phyloP scores from a whole-genome alignment of 129 eudicot species.

The Erigeron canadensis region DNA sequence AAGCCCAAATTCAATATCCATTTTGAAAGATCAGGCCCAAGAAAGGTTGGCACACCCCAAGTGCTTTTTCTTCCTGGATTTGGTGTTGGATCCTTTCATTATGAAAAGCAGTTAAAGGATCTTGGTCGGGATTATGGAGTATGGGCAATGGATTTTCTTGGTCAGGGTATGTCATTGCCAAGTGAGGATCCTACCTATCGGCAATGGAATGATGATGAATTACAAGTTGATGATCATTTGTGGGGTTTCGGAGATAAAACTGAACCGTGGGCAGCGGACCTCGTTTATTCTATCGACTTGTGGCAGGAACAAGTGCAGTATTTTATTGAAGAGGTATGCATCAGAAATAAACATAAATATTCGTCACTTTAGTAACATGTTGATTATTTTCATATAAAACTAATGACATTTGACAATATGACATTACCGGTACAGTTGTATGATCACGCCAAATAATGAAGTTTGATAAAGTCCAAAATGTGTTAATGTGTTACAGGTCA shows the following conservation, averaged over 20 bases:
- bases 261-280: conserved; percentile 87
- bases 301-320: conserved; percentile 92
- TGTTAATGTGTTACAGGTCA: conserved; percentile 55
- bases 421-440: background rate
- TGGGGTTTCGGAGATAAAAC: conserved; percentile 96
- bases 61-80: conserved; percentile 94
- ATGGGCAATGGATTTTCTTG: conserved; percentile 92
- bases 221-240: conserved; percentile 27
- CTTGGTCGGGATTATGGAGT: conserved; percentile 85
- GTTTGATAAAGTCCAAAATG: background rate
- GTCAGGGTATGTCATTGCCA: conserved; percentile 95
- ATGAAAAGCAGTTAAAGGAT: conserved; percentile 88
- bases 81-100: conserved; percentile 97
- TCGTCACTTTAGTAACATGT: background rate
- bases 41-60: conserved; percentile 58
- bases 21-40: conserved; percentile 71
- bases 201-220: conserved; percentile 23
- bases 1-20: conserved; percentile 75
- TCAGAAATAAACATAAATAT: background rate
- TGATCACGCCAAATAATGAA: conserved; percentile 1
- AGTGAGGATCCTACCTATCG: conserved; percentile 70
- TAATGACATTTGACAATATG: too few relatives aligned
- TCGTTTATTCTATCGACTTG: conserved; percentile 83
- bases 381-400: background rate
- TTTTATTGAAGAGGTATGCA: conserved; percentile 81